Base-by-base conservation (phyloP, 352 stramenopile genomes). In the Phytopythium delawarense region DNA sequence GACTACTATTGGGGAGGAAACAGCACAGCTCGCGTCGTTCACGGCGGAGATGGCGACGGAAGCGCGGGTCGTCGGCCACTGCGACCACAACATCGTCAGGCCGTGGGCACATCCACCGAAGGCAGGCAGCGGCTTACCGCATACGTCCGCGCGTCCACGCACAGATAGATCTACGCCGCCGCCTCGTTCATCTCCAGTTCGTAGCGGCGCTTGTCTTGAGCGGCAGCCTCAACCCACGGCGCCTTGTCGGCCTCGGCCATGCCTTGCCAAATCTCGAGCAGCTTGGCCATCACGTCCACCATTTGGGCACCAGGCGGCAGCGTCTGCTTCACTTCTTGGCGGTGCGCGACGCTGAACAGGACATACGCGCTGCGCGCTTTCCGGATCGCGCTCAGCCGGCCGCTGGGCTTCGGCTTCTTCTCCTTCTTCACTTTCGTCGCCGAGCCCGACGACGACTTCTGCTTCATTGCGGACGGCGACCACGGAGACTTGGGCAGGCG, bases 151-250 rank as follows among this genome's bases (percentile, higher is more conserved):
- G 40, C 21, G 2, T 32, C 45, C 9, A 15, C 20, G 25, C 44
- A 20, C 44, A 30, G 4, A 20, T 7, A 2, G 8, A 32, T 58
- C 64, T 76, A 79, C 56, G 62, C 66, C 35, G 65, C 59, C 25
- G 72, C 76, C 66, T 89, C 83, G 65, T 92, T 90, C 75, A 92
- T 89, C 64, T 88, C 77, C 45, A 62, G 67, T 53, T 90, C 75
- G 52, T 90, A 92, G n/a, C 81, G 78, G 65, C 75, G 42, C 65
- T 79, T 69, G 56, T 92, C 82, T 46, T 85, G 63, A 55, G 72
- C 81, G 18, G 78, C 78, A 2, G 75, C 75, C 15, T 92, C 75
- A n/a, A 75, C 45, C 82, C 82, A 90, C n/a, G 74, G 76, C 45
- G 59, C 64, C 42, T 81, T 82, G 12, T 87, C 69, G 20, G 81